phyloP scores from a whole-genome alignment of 2,329 filamentous ascomycete genomes.

The Fusarium sp. region DNA sequence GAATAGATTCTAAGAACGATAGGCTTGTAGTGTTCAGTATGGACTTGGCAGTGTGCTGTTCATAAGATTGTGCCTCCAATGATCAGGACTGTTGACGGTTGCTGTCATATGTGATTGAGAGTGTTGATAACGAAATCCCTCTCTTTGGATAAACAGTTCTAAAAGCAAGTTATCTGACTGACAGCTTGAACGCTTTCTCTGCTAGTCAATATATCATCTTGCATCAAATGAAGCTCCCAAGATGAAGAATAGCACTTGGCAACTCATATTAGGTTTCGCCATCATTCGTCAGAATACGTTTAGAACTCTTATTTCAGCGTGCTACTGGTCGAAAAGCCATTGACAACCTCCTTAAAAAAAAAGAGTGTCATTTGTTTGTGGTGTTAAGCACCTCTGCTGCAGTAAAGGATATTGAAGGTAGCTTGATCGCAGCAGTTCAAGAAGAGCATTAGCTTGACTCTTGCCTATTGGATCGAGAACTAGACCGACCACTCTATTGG shows the following conservation, averaged over 20 bases:
- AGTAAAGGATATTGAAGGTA: neutral
- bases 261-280: neutral
- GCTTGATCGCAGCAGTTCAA: neutral
- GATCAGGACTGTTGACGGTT: neutral
- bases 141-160: too few species aligned
- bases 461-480: neutral
- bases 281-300: neutral
- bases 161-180: neutral
- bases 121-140: neutral
- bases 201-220: neutral
- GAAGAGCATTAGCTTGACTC: neutral
- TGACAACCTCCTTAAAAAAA: neutral
- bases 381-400: neutral
- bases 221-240: neutral
- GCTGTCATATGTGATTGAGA: neutral
- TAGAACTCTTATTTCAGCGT: neutral
- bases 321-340: neutral
- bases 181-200: neutral
- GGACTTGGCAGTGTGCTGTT: neutral
- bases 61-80: neutral
- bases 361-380: neutral
- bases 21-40: neutral
- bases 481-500: constrained; percentile 23
- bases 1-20: neutral
- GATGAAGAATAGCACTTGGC: neutral